A percentile compares a stretch with the other conserved stretches of the same genome.
phyloP scores from a whole-genome alignment of 2,329 filamentous ascomycete genomes.

The Epichloe sp. region DNA sequence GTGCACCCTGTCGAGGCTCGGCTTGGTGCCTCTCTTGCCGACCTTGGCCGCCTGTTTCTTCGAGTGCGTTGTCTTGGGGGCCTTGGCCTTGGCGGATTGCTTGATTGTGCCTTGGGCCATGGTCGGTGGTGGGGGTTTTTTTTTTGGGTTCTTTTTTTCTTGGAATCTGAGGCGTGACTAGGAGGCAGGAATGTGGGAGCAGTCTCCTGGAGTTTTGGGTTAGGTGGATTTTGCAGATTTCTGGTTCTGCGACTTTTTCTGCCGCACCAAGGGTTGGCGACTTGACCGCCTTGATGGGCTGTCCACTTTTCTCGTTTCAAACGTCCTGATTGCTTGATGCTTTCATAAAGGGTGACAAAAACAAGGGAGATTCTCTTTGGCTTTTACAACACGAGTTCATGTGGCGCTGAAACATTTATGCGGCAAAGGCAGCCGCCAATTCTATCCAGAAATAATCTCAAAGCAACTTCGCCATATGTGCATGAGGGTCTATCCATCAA shows the following conservation, averaged over 20 bases:
- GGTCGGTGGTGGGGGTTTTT: neutral
- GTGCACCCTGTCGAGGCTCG: constrained; percentile 37
- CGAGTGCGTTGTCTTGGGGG: constrained; percentile 27
- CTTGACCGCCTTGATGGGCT: neutral
- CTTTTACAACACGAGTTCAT: too few relatives aligned
- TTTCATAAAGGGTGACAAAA: too few relatives aligned
- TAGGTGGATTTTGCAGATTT: too few relatives aligned
- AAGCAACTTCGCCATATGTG: neutral
- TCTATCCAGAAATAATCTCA: too few relatives aligned
- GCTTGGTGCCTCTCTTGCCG: constrained; percentile 34
- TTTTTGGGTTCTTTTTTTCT: neutral
- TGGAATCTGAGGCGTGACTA: neutral
- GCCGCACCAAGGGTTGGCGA: neutral
- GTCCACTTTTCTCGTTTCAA: neutral
- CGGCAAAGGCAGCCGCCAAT: too few relatives aligned
- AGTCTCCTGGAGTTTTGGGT: too few relatives aligned
- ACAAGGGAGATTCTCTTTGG: too few relatives aligned
- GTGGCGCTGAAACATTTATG: too few relatives aligned
- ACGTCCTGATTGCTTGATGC: neutral
- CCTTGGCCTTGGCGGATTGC: constrained; percentile 27
- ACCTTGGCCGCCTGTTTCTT: constrained; percentile 32
- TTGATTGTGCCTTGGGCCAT: constrained; percentile 46
- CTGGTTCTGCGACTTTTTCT: neutral
- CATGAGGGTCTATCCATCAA: neutral
- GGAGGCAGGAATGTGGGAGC: too few relatives aligned